phyloP scores from a whole-genome alignment of 2,329 filamentous ascomycete species.

The Trichophaea hybrida region DNA sequence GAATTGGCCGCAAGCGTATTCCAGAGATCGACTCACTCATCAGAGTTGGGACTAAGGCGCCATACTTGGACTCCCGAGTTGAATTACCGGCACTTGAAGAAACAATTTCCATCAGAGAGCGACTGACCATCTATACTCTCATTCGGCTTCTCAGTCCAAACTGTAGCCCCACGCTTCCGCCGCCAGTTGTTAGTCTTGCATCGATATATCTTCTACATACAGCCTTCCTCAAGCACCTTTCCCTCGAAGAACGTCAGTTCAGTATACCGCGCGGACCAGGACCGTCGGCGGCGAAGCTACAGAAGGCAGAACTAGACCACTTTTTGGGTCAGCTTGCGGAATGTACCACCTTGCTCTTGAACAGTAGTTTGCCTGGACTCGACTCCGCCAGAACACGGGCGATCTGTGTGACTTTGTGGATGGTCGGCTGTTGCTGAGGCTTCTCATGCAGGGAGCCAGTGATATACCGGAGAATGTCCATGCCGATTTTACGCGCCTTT shows the following conservation, averaged over 20 bases:
- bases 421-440: slow-evolving; percentile 35
- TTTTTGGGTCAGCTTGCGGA: slow-evolving; percentile 29
- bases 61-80: too few relatives aligned
- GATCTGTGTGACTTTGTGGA: slow-evolving; percentile 44
- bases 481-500: slow-evolving; percentile 3
- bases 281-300: slow-evolving; percentile 10
- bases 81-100: not conserved
- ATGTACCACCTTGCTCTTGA: too few relatives aligned
- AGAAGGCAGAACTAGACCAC: slow-evolving; percentile 28
- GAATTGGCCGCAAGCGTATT: too few relatives aligned
- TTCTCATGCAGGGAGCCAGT: slow-evolving; percentile 14
- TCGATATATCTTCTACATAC: slow-evolving; percentile 35
- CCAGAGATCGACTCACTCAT: too few relatives aligned
- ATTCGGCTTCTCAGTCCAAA: not conserved
- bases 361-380: too few relatives aligned
- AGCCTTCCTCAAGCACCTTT: slow-evolving; percentile 33
- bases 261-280: slow-evolving; percentile 28
- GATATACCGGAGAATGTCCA: slow-evolving; percentile 10
- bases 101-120: slow-evolving; percentile 1
- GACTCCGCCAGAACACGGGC: not conserved
- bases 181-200: slow-evolving; percentile 21
- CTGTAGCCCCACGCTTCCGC: not conserved
- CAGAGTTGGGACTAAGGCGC: too few relatives aligned
- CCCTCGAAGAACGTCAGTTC: slow-evolving; percentile 32
- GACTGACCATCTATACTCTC: slow-evolving; percentile 8